Conservation (phyloP, 2,329 filamentous ascomycete genomes). For the Diaporthe capsici region DNA sequence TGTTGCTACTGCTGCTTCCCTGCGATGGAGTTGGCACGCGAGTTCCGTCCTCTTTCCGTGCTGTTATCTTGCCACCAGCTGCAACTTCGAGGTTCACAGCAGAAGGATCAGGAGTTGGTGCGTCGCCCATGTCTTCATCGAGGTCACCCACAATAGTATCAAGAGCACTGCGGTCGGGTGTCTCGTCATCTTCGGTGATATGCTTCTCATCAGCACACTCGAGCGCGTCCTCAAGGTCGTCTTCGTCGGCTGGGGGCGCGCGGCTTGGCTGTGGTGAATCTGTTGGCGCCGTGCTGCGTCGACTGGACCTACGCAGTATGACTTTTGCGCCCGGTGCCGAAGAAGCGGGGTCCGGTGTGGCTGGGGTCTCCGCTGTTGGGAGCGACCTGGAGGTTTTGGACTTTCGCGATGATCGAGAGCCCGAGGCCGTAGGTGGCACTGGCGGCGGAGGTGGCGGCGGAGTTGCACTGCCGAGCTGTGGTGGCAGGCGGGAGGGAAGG, state of each 20-base stretch:
- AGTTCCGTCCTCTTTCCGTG: slow-evolving; percentile 92
- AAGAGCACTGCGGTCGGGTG: slow-evolving; percentile 76
- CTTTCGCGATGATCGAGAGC: slow-evolving; percentile 60
- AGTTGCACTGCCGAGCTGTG: slow-evolving; percentile 43
- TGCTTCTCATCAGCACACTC: slow-evolving; percentile 96
- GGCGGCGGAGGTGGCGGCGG: slow-evolving; percentile 51
- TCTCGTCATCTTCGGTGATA: slow-evolving; percentile 78
- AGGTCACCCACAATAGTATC: slow-evolving; percentile 93
- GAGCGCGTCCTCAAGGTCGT: slow-evolving; percentile 77
- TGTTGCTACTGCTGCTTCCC: slow-evolving; percentile 47
- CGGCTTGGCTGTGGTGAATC: slow-evolving; percentile 66
- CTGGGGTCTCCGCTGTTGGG: slow-evolving; percentile 56
- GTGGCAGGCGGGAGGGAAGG: slow-evolving; percentile 56
- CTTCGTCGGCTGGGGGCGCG: slow-evolving; percentile 69
- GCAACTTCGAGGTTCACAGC: slow-evolving; percentile 94
- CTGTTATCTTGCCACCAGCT: slow-evolving; percentile 88
- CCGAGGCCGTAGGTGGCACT: slow-evolving; percentile 56
- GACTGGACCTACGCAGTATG: slow-evolving; percentile 72
- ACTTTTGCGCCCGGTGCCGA: slow-evolving; percentile 71
- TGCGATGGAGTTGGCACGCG: slow-evolving; percentile 86
- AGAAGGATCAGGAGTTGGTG: slow-evolving; percentile 80
- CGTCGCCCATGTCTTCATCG: slow-evolving; percentile 85
- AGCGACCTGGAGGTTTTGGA: slow-evolving; percentile 62
- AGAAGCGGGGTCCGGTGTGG: slow-evolving; percentile 61
- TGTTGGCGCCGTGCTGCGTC: slow-evolving; percentile 68